Evolutionary conservation across 805 yeast species (phyloP), one percentile per base, ranked within the genome.

Genomic region (Wilhelminamyces savonicus): DNA sequence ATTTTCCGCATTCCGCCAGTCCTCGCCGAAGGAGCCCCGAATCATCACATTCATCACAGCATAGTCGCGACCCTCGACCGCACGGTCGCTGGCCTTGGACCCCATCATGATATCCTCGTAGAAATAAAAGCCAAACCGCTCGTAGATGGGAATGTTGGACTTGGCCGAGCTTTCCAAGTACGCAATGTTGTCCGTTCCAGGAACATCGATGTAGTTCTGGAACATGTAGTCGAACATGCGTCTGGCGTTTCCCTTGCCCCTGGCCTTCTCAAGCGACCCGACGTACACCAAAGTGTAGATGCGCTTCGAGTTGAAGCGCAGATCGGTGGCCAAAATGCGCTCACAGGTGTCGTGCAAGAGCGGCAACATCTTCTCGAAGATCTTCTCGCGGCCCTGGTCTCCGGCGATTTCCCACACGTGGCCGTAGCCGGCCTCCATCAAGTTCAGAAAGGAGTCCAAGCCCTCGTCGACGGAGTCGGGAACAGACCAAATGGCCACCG

Each of bases 161-260:
- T 36, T 29, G 4, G 56, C 33, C 1, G 73, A 64, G 43, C 74
- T 67, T 43, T 74, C 79, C 43, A 74, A 56, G 39, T 74, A 74
- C 4, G 70, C 45, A n/a, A 62, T 48, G 35, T 56, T 46, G 19
- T 6, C 8, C 13, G 37, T 32, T 10, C 56, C 56, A 7, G 44
- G 43, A 15, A 51, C 52, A 39, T 74, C 78, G 30, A 74, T 56
- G 45, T 64, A 57, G 30, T 64, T 57, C 20, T 51, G 44, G 40
- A 66, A 70, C 69, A 70, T 63, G 43, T 57, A 65, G 5, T 72
- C 69, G 39, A 74, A 66, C 46, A 71, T 53, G 16, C 59, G 59
- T 27, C 78, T 50, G 8, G 62, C 72, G 41, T 74, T 73, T 13
- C 79, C 79, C 43, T 73, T 73, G 21, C 79, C 79, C 39, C 76